Evolutionary conservation across 2,329 filamentous ascomycete species (phyloP).

Genomic region (Penicillium olsonii): DNA sequence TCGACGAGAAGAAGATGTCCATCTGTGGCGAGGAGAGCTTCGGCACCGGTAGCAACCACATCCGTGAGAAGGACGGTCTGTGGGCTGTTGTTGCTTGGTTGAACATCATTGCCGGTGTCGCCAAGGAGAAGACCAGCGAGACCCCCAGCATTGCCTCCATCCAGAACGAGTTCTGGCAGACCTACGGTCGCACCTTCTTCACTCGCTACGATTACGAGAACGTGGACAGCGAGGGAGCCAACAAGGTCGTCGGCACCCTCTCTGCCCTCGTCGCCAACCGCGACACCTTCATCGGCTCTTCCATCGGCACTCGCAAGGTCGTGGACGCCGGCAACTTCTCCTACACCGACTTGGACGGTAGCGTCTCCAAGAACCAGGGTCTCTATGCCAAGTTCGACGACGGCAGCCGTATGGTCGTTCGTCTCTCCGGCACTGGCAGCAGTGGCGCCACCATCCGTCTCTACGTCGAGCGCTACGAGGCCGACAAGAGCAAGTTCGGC

Average conservation of each 20-base stretch:
- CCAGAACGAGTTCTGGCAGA: slow-evolving; percentile 95
- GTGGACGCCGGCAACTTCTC: slow-evolving; percentile 92
- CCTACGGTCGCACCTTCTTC: slow-evolving; percentile 97
- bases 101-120: slow-evolving; percentile 95
- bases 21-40: slow-evolving; percentile 99
- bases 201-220: slow-evolving; percentile 98
- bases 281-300: slow-evolving; percentile 78
- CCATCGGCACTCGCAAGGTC: slow-evolving; percentile 79
- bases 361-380: slow-evolving; percentile 92
- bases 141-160: slow-evolving; percentile 94
- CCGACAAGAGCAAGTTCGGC: slow-evolving; percentile 73
- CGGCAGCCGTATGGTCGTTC: slow-evolving; percentile 91
- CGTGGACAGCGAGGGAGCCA: slow-evolving; percentile 85
- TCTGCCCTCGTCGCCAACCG: slow-evolving; percentile 73
- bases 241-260: slow-evolving; percentile 83
- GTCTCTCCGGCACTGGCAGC: slow-evolving; percentile 90
- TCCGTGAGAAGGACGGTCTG: slow-evolving; percentile 97
- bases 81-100: slow-evolving; percentile 98
- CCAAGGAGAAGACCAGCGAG: slow-evolving; percentile 74
- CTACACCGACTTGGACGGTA: slow-evolving; percentile 98
- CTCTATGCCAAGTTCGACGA: slow-evolving; percentile 93
- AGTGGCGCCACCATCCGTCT: slow-evolving; percentile 94
- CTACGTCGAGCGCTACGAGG: slow-evolving; percentile 95
- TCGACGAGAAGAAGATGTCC: slow-evolving; percentile 92
- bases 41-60: slow-evolving; percentile 96